Percentiles rank a stretch among this genome's conserved stretches.
phyloP scores from a whole-genome alignment of 495 filamentous ascomycete species.

The Trichoderma erinaceum region DNA sequence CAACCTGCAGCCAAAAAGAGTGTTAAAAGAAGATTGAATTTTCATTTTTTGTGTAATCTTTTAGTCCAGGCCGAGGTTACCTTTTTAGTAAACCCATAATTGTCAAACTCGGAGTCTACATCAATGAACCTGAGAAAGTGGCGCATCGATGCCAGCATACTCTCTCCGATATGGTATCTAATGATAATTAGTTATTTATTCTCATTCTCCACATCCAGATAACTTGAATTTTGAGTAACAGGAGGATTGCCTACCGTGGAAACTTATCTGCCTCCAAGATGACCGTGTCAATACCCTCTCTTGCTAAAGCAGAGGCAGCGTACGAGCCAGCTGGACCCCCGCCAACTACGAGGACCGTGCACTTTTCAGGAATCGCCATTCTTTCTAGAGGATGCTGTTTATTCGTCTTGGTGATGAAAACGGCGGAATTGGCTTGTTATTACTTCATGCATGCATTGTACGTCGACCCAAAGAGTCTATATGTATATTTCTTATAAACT shows the following conservation, averaged over 20 bases:
- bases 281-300: conserved; percentile 39
- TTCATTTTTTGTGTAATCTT: not conserved
- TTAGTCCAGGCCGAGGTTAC: not conserved
- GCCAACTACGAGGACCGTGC: conserved; percentile 40
- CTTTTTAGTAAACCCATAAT: conserved; percentile 42
- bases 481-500: not conserved
- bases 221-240: not conserved
- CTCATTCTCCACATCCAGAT: not conserved
- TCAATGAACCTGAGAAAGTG: conserved; percentile 46
- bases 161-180: conserved; percentile 43
- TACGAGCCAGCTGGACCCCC: conserved; percentile 46
- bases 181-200: not conserved
- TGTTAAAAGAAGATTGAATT: not conserved
- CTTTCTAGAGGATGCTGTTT: not conserved
- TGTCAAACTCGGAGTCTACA: conserved; percentile 34
- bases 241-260: conserved; percentile 29
- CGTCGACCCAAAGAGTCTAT: not conserved
- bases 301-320: conserved; percentile 35
- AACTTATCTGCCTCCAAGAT: conserved; percentile 43
- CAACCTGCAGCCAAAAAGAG: conserved; percentile 19
- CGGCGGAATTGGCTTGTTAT: not conserved
- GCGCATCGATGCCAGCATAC: conserved; percentile 44
- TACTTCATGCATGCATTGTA: not conserved
- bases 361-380: conserved; percentile 29
- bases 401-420: not conserved